phyloP scores from a whole-genome alignment of 2,329 filamentous ascomycete genomes.

The Juglanconis oblonga region DNA sequence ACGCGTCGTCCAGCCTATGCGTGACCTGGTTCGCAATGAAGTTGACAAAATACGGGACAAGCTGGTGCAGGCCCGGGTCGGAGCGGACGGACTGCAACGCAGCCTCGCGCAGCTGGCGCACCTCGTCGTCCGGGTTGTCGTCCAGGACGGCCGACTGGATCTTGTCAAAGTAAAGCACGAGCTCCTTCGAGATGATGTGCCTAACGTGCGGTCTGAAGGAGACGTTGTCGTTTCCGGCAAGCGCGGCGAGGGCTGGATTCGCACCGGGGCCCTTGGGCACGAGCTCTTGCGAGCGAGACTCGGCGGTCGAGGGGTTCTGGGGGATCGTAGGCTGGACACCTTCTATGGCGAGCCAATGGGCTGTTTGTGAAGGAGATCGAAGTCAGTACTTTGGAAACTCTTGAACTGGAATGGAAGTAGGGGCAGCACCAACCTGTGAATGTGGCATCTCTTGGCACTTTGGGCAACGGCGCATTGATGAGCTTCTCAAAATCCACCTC shows the following conservation, averaged over 20 bases:
- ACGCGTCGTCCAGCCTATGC: conserved; percentile 85
- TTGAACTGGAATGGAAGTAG: background rate
- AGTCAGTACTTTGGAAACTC: conserved; percentile 13
- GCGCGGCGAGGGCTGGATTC: conserved; percentile 78
- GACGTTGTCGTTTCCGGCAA: conserved; percentile 79
- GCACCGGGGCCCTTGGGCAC: conserved; percentile 86
- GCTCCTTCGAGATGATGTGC: conserved; percentile 92
- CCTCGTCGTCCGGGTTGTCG: conserved; percentile 77
- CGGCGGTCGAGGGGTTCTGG: conserved; percentile 87
- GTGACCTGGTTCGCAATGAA: conserved; percentile 96
- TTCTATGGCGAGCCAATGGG: conserved; percentile 96
- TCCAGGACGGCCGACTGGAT: conserved; percentile 86
- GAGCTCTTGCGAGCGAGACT: conserved; percentile 79
- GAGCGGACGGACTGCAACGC: conserved; percentile 81
- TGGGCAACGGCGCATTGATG: conserved; percentile 92
- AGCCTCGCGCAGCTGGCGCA: conserved; percentile 70
- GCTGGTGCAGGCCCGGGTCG: conserved; percentile 90
- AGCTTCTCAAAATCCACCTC: conserved; percentile 99
- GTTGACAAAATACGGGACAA: conserved; percentile 94
- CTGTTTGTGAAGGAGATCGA: conserved; percentile 41
- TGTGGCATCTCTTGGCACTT: conserved; percentile 87
- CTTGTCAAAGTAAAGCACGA: conserved; percentile 96
- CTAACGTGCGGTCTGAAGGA: conserved; percentile 89
- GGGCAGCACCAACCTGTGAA: conserved; percentile 68
- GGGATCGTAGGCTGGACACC: conserved; percentile 95